These are phyloP conservation scores for Athelia sp. DNA, from an alignment of 1,284 basidiomycete species.

Conservation along the genomic window DNA sequence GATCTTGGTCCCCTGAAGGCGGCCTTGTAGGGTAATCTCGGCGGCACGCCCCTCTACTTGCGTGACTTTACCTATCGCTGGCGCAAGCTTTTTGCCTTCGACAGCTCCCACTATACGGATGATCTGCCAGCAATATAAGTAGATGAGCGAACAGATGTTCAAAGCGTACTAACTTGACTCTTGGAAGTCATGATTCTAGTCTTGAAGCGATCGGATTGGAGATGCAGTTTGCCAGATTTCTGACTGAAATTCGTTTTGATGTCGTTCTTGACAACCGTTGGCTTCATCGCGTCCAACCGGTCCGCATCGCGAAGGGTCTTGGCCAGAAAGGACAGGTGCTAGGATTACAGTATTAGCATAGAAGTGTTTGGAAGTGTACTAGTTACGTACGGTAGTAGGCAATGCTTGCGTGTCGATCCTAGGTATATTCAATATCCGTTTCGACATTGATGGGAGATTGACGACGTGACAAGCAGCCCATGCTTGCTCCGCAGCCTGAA, in stretches of 20 bases:
- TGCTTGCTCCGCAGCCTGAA: slow-evolving; percentile 32
- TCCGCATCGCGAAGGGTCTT: slow-evolving; percentile 35
- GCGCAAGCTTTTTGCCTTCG: slow-evolving; percentile 1
- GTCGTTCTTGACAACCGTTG: slow-evolving; percentile 36
- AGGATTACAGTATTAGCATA: not conserved
- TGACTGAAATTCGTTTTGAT: slow-evolving; percentile 21
- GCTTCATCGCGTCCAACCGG: slow-evolving; percentile 31
- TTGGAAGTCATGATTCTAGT: slow-evolving; percentile 27
- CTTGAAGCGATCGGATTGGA: slow-evolving; percentile 37
- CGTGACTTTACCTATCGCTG: not conserved
- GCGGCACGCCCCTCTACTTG: not conserved
- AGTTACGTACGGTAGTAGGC: slow-evolving; percentile 25
- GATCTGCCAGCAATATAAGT: not conserved
- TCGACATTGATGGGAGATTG: slow-evolving; percentile 15
- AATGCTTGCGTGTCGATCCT: slow-evolving; percentile 39
- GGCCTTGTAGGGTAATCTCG: not conserved
- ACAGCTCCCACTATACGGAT: not conserved
- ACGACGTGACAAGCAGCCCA: slow-evolving; percentile 33
- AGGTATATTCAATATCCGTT: slow-evolving; percentile 18
- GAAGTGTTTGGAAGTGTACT: not conserved
- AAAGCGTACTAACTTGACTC: slow-evolving; percentile 26
- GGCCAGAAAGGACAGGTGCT: slow-evolving; percentile 17
- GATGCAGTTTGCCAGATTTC: slow-evolving; percentile 21
- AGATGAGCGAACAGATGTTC: not conserved
- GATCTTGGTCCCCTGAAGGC: slow-evolving; percentile 3